Evolutionary conservation across 345 rosid species (phyloP).

Genomic region (Brassica rapa): DNA sequence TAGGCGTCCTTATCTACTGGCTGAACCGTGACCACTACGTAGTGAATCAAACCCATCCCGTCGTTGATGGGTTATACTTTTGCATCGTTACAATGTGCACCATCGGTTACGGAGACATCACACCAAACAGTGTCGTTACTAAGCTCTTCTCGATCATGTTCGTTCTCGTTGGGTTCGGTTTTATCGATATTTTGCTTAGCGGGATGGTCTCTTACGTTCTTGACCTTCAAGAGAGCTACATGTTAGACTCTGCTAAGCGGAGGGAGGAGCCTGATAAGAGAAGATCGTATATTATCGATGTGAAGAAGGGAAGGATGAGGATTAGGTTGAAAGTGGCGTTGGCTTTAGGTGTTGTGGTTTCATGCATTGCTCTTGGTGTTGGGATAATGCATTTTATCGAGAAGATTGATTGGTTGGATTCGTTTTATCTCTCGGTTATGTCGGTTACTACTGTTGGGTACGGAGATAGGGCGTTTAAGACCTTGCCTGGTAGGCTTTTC

Average conservation of each 20-base stretch:
- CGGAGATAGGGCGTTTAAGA: constrained; percentile 77
- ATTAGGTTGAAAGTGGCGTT: constrained; percentile 91
- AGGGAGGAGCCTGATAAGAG: constrained; percentile 49
- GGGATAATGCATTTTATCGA: constrained; percentile 85
- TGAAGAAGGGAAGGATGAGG: constrained; percentile 97
- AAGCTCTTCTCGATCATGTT: constrained; percentile 86
- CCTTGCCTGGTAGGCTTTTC: constrained; percentile 74
- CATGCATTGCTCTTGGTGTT: constrained; percentile 82
- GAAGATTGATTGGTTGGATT: constrained; percentile 78
- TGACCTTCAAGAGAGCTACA: constrained; percentile 85
- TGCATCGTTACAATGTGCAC: constrained; percentile 98
- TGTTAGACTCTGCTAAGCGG: constrained; percentile 63
- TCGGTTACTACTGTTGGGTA: constrained; percentile 95
- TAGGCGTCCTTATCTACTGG: constrained; percentile 80
- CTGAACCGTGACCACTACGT: constrained; percentile 59
- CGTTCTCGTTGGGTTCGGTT: constrained; percentile 88
- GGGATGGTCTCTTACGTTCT: constrained; percentile 96
- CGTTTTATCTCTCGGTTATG: constrained; percentile 93
- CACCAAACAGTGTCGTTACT: constrained; percentile 65
- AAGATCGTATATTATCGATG: constrained; percentile 68
- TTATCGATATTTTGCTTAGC: constrained; percentile 76
- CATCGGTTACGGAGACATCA: constrained; percentile 92
- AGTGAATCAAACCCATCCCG: constrained; percentile 74
- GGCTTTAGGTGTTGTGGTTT: constrained; percentile 86
- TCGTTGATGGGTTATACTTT: constrained; percentile 86